Percentiles rank a stretch among this genome's conserved stretches.
phyloP scores from a whole-genome alignment of 108 stramenopile species.

The Conticribra guillardii region DNA sequence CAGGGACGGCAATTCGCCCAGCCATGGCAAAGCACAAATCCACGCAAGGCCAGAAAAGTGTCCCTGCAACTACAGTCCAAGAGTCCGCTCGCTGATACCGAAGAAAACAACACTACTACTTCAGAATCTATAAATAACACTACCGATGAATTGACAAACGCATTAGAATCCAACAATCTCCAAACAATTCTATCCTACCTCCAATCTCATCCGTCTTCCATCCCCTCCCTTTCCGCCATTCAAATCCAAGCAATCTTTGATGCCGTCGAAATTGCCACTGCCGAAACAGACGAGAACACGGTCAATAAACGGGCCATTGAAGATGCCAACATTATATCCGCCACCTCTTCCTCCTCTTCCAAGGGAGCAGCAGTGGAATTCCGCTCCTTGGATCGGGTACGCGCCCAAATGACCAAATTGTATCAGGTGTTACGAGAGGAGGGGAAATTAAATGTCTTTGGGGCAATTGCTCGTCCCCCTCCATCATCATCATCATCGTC shows the following conservation, averaged over 20 bases:
- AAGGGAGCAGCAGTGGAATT: conserved; percentile 57
- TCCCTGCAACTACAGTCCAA: too few species aligned
- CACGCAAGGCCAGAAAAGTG: too few species aligned
- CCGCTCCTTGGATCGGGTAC: conserved; percentile 55
- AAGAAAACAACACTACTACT: too few species aligned
- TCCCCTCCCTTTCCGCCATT: conserved; percentile 9
- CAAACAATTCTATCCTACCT: conserved; percentile 40
- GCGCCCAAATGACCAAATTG: conserved; percentile 80
- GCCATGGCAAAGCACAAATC: too few species aligned
- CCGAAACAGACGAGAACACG: conserved; percentile 61
- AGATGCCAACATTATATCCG: conserved; percentile 30
- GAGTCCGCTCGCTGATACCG: too few species aligned
- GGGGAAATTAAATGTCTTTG: conserved; percentile 63
- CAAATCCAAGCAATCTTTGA: conserved; percentile 59
- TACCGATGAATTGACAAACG: conserved; percentile 14
- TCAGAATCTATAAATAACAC: too few species aligned
- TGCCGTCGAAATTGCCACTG: conserved; percentile 74
- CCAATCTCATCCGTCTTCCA: conserved; percentile 17
- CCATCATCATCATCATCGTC: conserved; percentile 8
- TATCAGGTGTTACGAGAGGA: conserved; percentile 60
- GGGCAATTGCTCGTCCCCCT: conserved; percentile 52
- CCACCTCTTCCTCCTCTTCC: too few species aligned
- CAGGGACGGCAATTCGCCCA: too few species aligned
- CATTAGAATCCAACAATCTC: conserved; percentile 36
- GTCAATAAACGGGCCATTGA: conserved; percentile 46